Base-by-base conservation (phyloP, 805 yeast genomes). In the Lipomyces kockii region DNA sequence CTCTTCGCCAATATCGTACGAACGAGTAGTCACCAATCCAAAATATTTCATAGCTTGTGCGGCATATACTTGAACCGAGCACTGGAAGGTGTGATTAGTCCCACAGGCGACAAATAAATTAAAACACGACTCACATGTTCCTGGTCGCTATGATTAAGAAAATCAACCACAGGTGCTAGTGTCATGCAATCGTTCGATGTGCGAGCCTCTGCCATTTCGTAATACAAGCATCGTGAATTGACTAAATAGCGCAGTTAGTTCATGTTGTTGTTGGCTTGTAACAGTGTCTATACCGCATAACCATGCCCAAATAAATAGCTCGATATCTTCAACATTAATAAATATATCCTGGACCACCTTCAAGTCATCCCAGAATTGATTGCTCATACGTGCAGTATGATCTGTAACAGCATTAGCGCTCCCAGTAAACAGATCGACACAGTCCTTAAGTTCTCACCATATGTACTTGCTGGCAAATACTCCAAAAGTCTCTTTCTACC, bases 151-250 rank as follows among this genome's bases (percentile, higher is more conserved):
- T 94, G 98, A 78, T 94, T 95, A 61, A 94, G 80, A 76, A 91
- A 90, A 79, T 94, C 99, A 29, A 93, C 92, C 70, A 82, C 88
- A 0, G 99, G 99, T 0, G 94, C 98, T 85, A 94, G 80, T 1
- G 98, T 91, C 80, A 94, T 88, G 76, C 90, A 89, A 71, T 89
- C 91, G 32, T 80, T 84, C 2, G 76, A 75, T 20, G 81, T 79
- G 65, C 83, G 83, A 46, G 84, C 83, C 58, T 84, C 82, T 0
- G 90, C 87, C 1, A 91, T 78, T 2, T 84, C 83, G 88, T 89
- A 87, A 76, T 92, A 93, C 5, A 94, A 80, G 76, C 98, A 94
- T 79, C 99, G 87, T 1, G 98, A 89, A 76, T 95, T 94, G 65
- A 93, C 90, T 52, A 51, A 27, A 55, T 39, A 54, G 60, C 57